Percentiles rank a stretch among this genome's conserved stretches.
phyloP scores from a whole-genome alignment of 116 monocot species.

The Phalaenopsis hybrid region DNA sequence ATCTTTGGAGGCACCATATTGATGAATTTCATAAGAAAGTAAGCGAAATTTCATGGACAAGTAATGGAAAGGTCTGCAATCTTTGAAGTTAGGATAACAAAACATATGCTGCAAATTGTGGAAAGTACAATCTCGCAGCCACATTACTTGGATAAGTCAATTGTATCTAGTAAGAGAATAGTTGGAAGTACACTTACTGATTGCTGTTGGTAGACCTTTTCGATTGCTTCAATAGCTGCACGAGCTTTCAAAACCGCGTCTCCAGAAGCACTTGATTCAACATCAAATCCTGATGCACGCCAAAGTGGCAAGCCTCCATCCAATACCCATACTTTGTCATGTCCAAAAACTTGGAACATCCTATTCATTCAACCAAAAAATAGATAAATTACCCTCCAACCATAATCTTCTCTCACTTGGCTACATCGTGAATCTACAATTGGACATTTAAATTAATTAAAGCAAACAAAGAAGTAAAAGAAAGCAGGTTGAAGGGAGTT shows the following conservation, averaged over 20 bases:
- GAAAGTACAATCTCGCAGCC: not conserved
- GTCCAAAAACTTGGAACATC: conserved; percentile 97
- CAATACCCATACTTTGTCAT: conserved; percentile 88
- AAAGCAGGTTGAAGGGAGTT: not conserved
- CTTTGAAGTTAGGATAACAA: not conserved
- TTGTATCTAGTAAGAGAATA: not conserved
- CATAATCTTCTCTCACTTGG: not conserved
- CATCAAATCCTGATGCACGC: conserved; percentile 87
- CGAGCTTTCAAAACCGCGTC: conserved; percentile 91
- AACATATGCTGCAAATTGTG: not conserved
- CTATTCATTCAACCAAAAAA: conserved; percentile 20
- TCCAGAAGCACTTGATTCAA: conserved; percentile 93
- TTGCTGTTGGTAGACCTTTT: conserved; percentile 76
- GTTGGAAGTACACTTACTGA: conserved; percentile 28
- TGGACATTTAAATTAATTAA: not conserved
- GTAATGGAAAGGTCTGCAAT: not conserved
- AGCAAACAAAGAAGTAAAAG: not conserved
- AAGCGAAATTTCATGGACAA: not conserved
- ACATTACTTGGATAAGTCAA: not conserved
- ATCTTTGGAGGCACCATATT: not conserved
- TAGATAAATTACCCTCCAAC: no score
- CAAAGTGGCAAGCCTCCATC: conserved; percentile 94
- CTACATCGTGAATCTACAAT: not conserved
- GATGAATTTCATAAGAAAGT: not conserved
- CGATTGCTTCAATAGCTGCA: conserved; percentile 89